Evolutionary conservation across 2,329 filamentous ascomycete genomes (phyloP).

Genomic region (Botrytis fabae): DNA sequence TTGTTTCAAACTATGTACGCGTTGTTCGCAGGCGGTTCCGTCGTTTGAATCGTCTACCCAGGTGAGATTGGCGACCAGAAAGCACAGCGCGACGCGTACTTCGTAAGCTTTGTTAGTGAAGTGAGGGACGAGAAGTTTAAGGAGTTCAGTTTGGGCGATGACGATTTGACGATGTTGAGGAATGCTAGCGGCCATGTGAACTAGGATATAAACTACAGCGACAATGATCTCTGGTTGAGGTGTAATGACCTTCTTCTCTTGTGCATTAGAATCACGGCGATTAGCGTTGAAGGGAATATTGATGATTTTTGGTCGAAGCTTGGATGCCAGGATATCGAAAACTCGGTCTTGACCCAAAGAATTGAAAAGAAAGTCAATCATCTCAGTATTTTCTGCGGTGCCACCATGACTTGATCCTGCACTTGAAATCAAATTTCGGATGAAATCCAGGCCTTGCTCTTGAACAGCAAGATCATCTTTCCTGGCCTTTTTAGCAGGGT

Average conservation of each 20-base stretch:
- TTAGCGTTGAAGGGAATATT: constrained; percentile 48
- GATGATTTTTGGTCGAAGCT: constrained; percentile 65
- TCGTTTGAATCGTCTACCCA: constrained; percentile 77
- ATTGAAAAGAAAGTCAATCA: constrained; percentile 82
- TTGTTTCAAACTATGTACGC: constrained; percentile 67
- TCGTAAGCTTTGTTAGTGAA: constrained; percentile 71
- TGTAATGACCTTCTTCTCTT: constrained; percentile 53
- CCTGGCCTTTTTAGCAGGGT: constrained; percentile 65
- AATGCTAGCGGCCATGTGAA: constrained; percentile 82
- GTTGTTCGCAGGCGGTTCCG: constrained; percentile 60
- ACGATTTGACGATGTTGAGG: constrained; percentile 76
- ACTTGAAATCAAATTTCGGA: constrained; percentile 81
- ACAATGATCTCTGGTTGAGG: constrained; percentile 70
- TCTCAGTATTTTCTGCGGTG: constrained; percentile 57
- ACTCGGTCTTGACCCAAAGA: constrained; percentile 74
- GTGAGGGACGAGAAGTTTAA: constrained; percentile 71
- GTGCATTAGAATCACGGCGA: constrained; percentile 44
- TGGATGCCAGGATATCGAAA: constrained; percentile 77
- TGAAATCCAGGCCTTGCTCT: constrained; percentile 85
- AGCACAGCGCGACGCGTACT: constrained; percentile 77
- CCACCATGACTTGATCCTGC: constrained; percentile 48
- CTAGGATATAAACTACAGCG: constrained; percentile 77
- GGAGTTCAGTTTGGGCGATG: constrained; percentile 72
- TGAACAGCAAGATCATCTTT: constrained; percentile 83
- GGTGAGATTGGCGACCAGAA: constrained; percentile 82